These are phyloP conservation scores for Tetradesmus obliquus DNA, from an alignment of 139 green algal species.

Conservation along the genomic window DNA sequence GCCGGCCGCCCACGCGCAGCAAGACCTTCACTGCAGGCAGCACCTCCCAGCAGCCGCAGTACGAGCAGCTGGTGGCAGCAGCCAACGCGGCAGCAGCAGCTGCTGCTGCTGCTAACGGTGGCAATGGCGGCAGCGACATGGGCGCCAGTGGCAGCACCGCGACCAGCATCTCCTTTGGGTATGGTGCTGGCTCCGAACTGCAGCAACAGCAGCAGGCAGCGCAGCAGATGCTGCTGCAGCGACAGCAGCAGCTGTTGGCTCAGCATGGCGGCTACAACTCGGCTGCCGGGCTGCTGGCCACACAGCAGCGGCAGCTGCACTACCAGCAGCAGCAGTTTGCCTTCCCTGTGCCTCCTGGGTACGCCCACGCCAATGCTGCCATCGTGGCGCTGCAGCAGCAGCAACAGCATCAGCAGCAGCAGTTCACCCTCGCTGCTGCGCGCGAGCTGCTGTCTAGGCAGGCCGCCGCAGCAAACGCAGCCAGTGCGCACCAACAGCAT, in stretches of 20 bases:
- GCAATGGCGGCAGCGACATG: background rate
- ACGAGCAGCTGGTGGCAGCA: background rate
- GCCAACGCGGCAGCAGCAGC: constrained; percentile 7
- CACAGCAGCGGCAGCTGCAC: background rate
- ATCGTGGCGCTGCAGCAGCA: background rate
- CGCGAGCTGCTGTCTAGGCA: background rate
- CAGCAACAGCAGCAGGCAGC: constrained; percentile 6
- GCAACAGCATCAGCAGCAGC: background rate
- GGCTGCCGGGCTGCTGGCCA: background rate
- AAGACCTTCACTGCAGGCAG: constrained; percentile 38
- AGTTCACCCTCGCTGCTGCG: background rate
- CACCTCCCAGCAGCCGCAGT: background rate
- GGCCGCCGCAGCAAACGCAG: background rate
- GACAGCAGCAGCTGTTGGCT: background rate
- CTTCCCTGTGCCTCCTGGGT: background rate
- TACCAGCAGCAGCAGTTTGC: constrained; percentile 1
- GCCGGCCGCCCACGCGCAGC: constrained; percentile 1
- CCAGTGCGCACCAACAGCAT: background rate
- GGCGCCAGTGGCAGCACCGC: background rate
- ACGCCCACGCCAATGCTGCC: background rate
- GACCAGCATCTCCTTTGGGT: background rate
- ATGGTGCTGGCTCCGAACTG: background rate
- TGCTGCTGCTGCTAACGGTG: background rate
- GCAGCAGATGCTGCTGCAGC: background rate
- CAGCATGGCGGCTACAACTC: background rate